These are phyloP conservation scores for Myrmaecium sp. DNA, from an alignment of 2,329 filamentous ascomycete genomes.

Conservation along the genomic window DNA sequence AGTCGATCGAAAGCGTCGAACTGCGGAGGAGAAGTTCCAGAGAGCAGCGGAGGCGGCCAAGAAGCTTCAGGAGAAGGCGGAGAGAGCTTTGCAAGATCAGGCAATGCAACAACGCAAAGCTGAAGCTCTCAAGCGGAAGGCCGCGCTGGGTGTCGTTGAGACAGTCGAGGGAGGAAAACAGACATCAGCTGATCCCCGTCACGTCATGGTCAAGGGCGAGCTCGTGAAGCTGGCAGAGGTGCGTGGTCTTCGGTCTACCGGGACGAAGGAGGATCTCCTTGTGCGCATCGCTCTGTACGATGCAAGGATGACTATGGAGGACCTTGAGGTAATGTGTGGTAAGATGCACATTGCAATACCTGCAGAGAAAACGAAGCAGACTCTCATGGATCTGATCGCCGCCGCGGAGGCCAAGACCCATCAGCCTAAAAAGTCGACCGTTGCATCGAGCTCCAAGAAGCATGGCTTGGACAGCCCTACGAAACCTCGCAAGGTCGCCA, in stretches of 20 bases:
- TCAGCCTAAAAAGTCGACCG: no score
- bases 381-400: no score
- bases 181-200: slow-evolving; percentile 7
- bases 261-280: no score
- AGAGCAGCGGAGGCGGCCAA: slow-evolving; percentile 7
- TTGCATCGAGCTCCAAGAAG: no score
- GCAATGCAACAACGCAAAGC: slow-evolving; percentile 4
- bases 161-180: slow-evolving; percentile 1
- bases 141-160: background rate
- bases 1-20: slow-evolving; percentile 6
- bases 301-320: slow-evolving; percentile 6
- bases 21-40: slow-evolving; percentile 12
- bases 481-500: no score
- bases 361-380: no score
- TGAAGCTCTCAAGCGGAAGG: slow-evolving; percentile 8
- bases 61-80: slow-evolving; percentile 8
- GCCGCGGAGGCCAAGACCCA: no score
- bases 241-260: no score
- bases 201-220: slow-evolving; percentile 8
- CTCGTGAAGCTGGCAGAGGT: slow-evolving; percentile 10
- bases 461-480: no score
- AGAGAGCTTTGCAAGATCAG: slow-evolving; percentile 11
- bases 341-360: no score
- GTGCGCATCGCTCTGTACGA: no score
- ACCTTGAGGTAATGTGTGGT: slow-evolving; percentile 13